Percentiles rank a stretch among this genome's conserved stretches.
Conservation (phyloP, 176 grass and related monocot species). For the Lolium multiflorum region DNA sequence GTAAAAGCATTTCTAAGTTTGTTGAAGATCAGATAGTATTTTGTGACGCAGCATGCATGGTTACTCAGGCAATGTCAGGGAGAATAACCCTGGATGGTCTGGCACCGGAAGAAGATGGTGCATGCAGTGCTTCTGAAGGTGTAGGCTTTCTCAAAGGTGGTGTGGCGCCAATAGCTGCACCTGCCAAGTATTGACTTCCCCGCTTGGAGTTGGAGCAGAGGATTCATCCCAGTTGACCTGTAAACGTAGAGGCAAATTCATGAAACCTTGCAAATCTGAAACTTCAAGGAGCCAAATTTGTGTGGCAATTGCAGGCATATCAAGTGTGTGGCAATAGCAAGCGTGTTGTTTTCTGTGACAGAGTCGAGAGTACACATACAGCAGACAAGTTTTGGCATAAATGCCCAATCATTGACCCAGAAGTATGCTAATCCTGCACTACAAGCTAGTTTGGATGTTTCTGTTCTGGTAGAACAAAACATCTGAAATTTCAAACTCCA, state of each 20-base stretch:
- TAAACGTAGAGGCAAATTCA: neutral
- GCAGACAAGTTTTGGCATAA: neutral
- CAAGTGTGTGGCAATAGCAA: neutral
- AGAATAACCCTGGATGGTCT: too few species aligned
- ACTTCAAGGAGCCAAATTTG: slow-evolving; percentile 18
- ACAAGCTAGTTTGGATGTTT: slow-evolving; percentile 41
- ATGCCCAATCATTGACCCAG: neutral
- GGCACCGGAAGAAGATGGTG: too few species aligned
- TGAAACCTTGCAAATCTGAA: neutral
- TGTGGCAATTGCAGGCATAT: neutral
- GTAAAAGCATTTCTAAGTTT: too few species aligned
- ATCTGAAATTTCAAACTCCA: neutral
- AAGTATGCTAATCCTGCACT: slow-evolving; percentile 68
- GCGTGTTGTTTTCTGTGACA: too few species aligned
- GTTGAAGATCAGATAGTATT: too few species aligned
- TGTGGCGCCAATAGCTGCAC: too few species aligned
- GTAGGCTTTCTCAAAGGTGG: too few species aligned
- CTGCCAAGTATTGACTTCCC: too few species aligned
- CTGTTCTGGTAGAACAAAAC: neutral
- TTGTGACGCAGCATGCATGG: too few species aligned
- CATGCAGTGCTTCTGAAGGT: too few species aligned
- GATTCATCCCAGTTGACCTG: neutral
- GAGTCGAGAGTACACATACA: slow-evolving; percentile 6
- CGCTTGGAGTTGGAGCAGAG: neutral
- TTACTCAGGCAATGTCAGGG: too few species aligned